Percentiles rank a stretch among this genome's conserved stretches.
These are phyloP conservation scores for Pythium insidiosum DNA, from an alignment of 352 stramenopile genomes.

Conservation along the genomic window DNA sequence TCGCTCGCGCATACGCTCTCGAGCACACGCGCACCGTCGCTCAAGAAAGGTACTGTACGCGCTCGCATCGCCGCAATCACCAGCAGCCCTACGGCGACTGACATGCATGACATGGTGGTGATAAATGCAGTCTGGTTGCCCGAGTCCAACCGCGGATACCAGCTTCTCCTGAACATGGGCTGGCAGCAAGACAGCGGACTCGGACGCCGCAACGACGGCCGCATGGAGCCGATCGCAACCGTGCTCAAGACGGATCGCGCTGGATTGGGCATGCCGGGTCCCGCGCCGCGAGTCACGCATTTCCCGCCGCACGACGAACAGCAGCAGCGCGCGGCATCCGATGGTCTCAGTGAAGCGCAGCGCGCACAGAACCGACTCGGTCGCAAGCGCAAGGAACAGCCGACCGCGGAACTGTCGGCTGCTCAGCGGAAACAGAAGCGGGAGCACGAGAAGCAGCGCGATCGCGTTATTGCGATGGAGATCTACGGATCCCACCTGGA, in stretches of 20 bases:
- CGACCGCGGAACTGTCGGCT: slow-evolving; percentile 11
- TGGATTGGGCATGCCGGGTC: slow-evolving; percentile 20
- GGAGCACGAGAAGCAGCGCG: slow-evolving; percentile 26
- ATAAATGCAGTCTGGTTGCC: slow-evolving; percentile 39
- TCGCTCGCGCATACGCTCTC: slow-evolving; percentile 42
- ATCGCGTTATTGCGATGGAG: slow-evolving; percentile 33
- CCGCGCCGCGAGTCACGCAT: slow-evolving; percentile 26
- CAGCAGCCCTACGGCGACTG: no score
- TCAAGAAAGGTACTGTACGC: slow-evolving; percentile 29
- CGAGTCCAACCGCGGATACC: slow-evolving; percentile 57
- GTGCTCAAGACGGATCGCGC: slow-evolving; percentile 45
- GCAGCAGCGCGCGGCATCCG: no score
- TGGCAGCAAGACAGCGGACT: slow-evolving; percentile 39
- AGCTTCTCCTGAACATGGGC: slow-evolving; percentile 49
- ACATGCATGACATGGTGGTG: no score
- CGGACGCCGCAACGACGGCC: slow-evolving; percentile 22
- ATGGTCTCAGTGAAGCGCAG: no score
- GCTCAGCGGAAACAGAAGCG: slow-evolving; percentile 30
- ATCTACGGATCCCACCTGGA: slow-evolving; percentile 39
- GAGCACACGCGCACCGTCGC: slow-evolving; percentile 27
- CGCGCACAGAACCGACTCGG: slow-evolving; percentile 31
- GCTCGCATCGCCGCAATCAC: background rate
- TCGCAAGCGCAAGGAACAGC: slow-evolving; percentile 36
- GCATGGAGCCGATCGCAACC: slow-evolving; percentile 35
- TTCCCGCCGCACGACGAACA: slow-evolving; percentile 25